phyloP scores from a whole-genome alignment of 2,329 filamentous ascomycete species.

The Cadophora gregata region DNA sequence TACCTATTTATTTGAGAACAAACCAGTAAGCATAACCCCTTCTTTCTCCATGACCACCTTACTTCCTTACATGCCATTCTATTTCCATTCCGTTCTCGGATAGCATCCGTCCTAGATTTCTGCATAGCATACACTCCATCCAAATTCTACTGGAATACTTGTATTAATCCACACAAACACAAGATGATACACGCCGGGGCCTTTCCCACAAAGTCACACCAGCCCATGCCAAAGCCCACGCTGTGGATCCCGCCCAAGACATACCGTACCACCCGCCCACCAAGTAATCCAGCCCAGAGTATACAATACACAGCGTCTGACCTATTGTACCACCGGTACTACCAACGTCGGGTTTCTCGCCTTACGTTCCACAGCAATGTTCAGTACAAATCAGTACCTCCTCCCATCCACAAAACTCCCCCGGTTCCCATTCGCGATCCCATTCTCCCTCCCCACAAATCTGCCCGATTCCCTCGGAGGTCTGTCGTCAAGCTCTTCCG shows the following conservation, averaged over 20 bases:
- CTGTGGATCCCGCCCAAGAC: background rate
- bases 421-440: background rate
- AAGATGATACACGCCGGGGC: background rate
- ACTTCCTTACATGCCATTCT: too few species aligned
- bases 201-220: background rate
- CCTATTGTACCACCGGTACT: conserved; percentile 1
- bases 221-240: background rate
- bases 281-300: background rate
- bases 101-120: too few species aligned
- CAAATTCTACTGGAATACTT: background rate
- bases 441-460: conserved; percentile 2
- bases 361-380: background rate
- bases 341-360: background rate
- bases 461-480: background rate
- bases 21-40: too few species aligned
- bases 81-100: too few species aligned
- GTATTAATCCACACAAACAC: too few species aligned
- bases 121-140: background rate
- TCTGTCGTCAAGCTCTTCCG: conserved; percentile 2
- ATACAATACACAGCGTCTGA: background rate
- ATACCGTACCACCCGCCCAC: background rate
- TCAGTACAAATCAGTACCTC: background rate
- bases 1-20: too few species aligned
- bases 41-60: too few species aligned
- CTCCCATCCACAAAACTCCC: conserved; percentile 13